Base-by-base conservation (phyloP, 2,329 filamentous ascomycete genomes). In the Alternaria triticina region DNA sequence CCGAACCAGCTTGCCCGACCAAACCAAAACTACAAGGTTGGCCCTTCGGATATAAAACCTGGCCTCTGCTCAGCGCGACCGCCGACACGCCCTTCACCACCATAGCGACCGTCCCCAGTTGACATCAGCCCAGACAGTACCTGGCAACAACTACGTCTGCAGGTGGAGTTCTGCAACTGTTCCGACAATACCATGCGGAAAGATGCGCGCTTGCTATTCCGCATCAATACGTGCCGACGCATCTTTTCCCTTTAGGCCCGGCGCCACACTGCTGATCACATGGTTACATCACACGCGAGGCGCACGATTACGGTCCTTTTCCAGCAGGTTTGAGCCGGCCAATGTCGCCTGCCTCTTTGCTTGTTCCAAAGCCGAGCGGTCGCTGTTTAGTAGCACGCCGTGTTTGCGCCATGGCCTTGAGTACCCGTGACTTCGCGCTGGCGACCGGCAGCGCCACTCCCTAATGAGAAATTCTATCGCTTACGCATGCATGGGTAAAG, bases 1-100 rank as follows among this genome's bases (percentile, higher is more conserved):
- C 60, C 60, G 72, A 65, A 66, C 66, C 67, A 69, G 66, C 67
- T 67, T 63, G 64, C 69, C 72, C 72, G 74, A 75, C 36, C 36
- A 40, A 40, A 40, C 36, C 36, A 40, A 40, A 40, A 40, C 66
- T 63, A 55, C 60, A 62, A 62, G 60, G 60, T 62, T 62, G 56
- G 50, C 60, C 60, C 58, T 63, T 66, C 62, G 68, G 62, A 66
- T 67, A 62, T 61, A 60, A 57, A 54, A 57, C 59, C 58, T 62
- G 59, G 64, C 23, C 51, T 51, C 68, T 58, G 67, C 64, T 71
- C 69, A 67, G 62, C 60, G 49, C 59, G 50, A 57, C 55, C 30
- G 40, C 36, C 36, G 36, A 40, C 36, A 40, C 36, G 36, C 57
- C 51, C 63, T 62, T 60, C 47, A 54, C 66, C 62, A 65, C 54